Base-by-base conservation (phyloP, 768 basidiomycete genomes). In the Leucocoprinus leucothites region DNA sequence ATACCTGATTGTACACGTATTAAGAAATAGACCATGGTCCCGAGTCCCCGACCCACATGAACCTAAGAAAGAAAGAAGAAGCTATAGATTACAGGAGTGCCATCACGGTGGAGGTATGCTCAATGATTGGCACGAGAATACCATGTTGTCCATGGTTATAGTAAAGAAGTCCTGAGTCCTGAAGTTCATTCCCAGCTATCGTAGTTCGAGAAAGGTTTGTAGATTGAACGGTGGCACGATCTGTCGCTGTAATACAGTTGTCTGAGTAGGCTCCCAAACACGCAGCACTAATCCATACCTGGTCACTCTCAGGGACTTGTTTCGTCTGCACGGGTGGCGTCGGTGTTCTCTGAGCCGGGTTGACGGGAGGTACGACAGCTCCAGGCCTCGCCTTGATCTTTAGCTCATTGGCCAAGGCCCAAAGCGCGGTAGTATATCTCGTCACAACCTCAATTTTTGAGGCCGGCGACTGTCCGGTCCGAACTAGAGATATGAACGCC, bases 341-440 rank as follows among this genome's bases (percentile, higher is more conserved):
- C 4, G 51, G 58, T 13, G 53, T 36, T 7, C 31, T 47, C 53
- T 47, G 54, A 18, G 21, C 21, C 21, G 31, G 48, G 21, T 54
- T 62, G 19, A 61, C 59, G 2, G 76, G 74, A 19, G 83, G 84
- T 3, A 81, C 63, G 3, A 71, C 58, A 13, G 76, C 71, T n/a
- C 82, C 82, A 16, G 76, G 72, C 0, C 79, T 77, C 2, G 78
- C 63, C 57, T 76, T 79, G 13, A 78, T 70, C 8, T 71, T 75
- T 43, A 74, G 57, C 42, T 82, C 81, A 58, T 84, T 74, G 44
- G 87, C 72, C 46, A 71, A 70, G 7, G 73, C 72, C 86, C 86
- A 88, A 16, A 88, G 59, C 6, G 73, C 74, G n/a, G 80, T 72
- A 2, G 83, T 87, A 62, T 90, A 81, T 44, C 89, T 80, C n/a